phyloP scores from a whole-genome alignment of 768 basidiomycete genomes.

The Trametes cingulata region DNA sequence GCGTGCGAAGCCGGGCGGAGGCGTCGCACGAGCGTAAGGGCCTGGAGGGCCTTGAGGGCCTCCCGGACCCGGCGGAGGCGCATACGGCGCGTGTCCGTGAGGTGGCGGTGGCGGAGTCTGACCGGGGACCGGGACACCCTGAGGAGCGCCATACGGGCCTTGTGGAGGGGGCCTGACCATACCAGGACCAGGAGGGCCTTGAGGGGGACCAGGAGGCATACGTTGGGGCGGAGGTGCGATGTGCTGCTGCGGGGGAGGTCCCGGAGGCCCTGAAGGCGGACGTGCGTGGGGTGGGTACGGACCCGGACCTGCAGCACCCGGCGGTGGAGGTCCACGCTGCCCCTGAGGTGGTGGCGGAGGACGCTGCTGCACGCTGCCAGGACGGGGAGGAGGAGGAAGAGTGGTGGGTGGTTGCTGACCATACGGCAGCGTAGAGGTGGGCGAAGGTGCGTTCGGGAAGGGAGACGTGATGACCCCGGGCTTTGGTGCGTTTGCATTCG shows the following conservation, averaged over 20 bases:
- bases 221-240: constrained; percentile 42
- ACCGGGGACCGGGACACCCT: constrained; percentile 42
- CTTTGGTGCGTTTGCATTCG: constrained; percentile 49
- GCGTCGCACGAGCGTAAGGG: constrained; percentile 40
- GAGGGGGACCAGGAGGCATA: constrained; percentile 27
- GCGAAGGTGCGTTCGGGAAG: constrained; percentile 66
- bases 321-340: constrained; percentile 36
- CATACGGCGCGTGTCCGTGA: constrained; percentile 21
- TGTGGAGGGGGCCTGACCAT: constrained; percentile 41
- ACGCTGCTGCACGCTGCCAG: constrained; percentile 55
- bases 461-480: constrained; percentile 81
- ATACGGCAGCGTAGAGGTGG: constrained; percentile 20
- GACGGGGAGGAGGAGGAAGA: constrained; percentile 58
- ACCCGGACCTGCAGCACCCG: constrained; percentile 25
- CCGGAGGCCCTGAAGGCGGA: constrained; percentile 35
- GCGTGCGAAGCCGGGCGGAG: constrained; percentile 41
- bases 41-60: constrained; percentile 38
- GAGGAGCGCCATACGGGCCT: constrained; percentile 52
- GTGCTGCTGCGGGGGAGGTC: constrained; percentile 26
- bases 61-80: constrained; percentile 36
- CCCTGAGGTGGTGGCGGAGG: constrained; percentile 44
- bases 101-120: constrained; percentile 37
- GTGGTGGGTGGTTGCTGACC: constrained; percentile 24
- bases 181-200: constrained; percentile 37
- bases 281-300: constrained; percentile 37